Evolutionary conservation across 2,329 filamentous ascomycete genomes (phyloP), one percentile per base, ranked within the genome.

Genomic region (Bipolaris zeicola): DNA sequence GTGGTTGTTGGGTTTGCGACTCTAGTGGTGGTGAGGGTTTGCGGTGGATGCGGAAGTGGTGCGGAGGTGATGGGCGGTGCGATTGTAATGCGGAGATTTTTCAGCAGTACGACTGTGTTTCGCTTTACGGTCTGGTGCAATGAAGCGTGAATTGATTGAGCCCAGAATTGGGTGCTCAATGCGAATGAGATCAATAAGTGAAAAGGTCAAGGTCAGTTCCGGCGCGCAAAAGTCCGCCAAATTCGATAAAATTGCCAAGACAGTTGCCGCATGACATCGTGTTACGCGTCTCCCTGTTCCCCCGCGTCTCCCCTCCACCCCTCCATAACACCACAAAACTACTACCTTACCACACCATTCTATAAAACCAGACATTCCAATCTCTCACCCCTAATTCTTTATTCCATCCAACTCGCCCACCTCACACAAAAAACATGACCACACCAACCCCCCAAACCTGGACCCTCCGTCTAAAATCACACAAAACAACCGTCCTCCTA

Each of bases 401-500:
- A 8, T 28, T 28, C 2, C 1, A 26, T 3, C 8, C 26, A 28
- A 28, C 10, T 28, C 20, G 14, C 26, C 6, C 33, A n/a, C 46
- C 28, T 28, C 28, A 20, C 50, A 59, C 37, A n/a, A 28, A 28
- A 28, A 10, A 26, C 7, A 71, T 68, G 64, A 52, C 65, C 3
- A 52, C 54, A 3, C 70, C 73, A 3, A 60, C 64, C 5, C 65
- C 73, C 4, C 59, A 60, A 54, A 71, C 72, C 16, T 75, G 72
- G 72, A 81, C 79, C 1, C 73, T 82, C 28, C 79, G 79, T 55
- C 76, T 82, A 64, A 82, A 82, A 63, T 69, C 77, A 50, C 68
- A 76, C 66, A 77, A 75, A 45, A 79, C 75, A 31, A 82, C 80
- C 33, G 66, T 82, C 58, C 66, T 82, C 39, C 74, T 83, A 0